Base-by-base conservation (phyloP, 2,329 filamentous ascomycete genomes). In the Venturia carpophila region DNA sequence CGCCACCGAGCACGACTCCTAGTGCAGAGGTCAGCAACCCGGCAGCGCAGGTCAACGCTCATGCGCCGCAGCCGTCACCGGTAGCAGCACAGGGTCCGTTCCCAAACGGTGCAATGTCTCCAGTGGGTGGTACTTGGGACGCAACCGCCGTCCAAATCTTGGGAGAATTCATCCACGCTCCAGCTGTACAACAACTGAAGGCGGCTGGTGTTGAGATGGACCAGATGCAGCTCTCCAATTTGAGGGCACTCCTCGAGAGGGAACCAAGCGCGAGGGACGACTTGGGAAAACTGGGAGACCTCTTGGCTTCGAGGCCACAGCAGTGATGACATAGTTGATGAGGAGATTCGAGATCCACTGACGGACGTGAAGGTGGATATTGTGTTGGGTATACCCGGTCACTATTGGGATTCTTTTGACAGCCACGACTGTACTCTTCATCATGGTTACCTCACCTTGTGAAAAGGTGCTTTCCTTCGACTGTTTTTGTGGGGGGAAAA, bases 201-300 rank as follows among this genome's bases (percentile, higher is more conserved):
- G 66, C 68, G 3, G 70, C 73, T 11, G 72, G 73, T 19, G 71
- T 74, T 7, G 68, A 70, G 9, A 74, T 79, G 37, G 70, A 70
- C 11, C 72, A 75, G 60, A 70, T 83, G 19, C 90, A 95, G 72
- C 88, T 94, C 83, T 80, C 84, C 65, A 84, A 94, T 37, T 84
- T 97, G 67, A 82, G 83, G 63, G 81, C 83, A 47, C 87, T 93
- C 17, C 80, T 91, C 30, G 82, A 86, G 62, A 79, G 82, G 13
- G 86, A 91, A 64, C 84, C 86, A 0, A 82, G 81, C 27, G 84
- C 90, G 0, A 80, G 85, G 27, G 82, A 86, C 1, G 85, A 92
- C 67, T 72, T 79, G 13, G 67, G 68, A n/a, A 70, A 69, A 10
- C 68, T 77, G 64, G 60, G 66, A 15, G 42, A 67, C 49, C 39